Evolutionary conservation across 139 green algal species (phyloP), one percentile per base, ranked within the genome.

Genomic region (Choricystis sp.): DNA sequence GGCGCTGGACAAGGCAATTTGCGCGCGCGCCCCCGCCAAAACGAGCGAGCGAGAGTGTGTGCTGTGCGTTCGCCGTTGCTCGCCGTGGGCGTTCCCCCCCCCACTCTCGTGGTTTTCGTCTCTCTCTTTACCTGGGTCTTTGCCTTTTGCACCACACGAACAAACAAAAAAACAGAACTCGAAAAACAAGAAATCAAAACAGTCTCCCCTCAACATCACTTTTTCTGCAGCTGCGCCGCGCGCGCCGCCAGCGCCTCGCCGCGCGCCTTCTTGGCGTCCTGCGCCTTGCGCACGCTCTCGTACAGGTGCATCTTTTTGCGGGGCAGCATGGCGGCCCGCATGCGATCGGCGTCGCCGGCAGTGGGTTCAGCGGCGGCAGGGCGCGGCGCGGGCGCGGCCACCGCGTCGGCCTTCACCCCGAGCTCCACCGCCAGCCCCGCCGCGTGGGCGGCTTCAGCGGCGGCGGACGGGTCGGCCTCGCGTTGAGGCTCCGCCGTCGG

Each of bases 251-350:
- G 77, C 31, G 65, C 63, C 62, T 76, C 69, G 22, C 81, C 74
- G 19, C 78, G 72, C 62, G 78, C 69, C 4, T 49, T 26, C 75
- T 92, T 88, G 29, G 77, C 79, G 9, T 59, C 71, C 63, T 74
- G 56, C 24, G 71, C 69, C 9, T 73, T 67, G 62, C 88, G 79
- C 56, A 96, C 85, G 52, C 77, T 70, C 49, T 90, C 83, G 73
- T 96, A 98, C 67, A 95, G 64, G 73, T 90, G 89, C 20, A 76
- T 66, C 23, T 71, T 77, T 79, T 97, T 97, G 61, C 86, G 77
- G 9, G 79, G 86, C 83, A 98, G 94, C 82, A 98, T 90, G 1
- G 93, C 85, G 57, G 85, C 79, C 48, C 83, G 82, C 78, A 95
- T 85, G 2, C 64, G 72, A 24, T 91, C 80, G 23, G 77, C 78